These are phyloP conservation scores for Lycium ferocissimum DNA, from an alignment of 257 asterid genomes.

Conservation along the genomic window DNA sequence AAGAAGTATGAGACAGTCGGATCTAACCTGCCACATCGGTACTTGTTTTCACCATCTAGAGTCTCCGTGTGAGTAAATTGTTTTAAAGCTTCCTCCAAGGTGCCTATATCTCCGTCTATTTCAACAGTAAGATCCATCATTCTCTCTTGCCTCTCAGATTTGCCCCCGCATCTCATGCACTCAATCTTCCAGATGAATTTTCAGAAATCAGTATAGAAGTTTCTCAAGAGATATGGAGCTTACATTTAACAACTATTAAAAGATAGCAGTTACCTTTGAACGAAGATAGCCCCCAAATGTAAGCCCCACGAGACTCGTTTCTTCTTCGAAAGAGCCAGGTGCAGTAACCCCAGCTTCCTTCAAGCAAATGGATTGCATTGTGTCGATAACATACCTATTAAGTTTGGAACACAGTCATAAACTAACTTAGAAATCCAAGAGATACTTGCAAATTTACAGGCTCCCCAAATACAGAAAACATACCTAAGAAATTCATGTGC, in stretches of 20 bases:
- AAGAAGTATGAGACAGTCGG: not conserved
- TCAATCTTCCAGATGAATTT: conserved; percentile 57
- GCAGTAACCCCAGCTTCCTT: conserved; percentile 57
- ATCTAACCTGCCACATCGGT: conserved; percentile 76
- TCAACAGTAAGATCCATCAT: conserved; percentile 94
- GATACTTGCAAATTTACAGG: not conserved
- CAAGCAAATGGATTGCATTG: conserved; percentile 75
- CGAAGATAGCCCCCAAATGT: conserved; percentile 91
- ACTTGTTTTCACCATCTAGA: conserved; percentile 89
- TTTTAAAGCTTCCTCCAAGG: conserved; percentile 73
- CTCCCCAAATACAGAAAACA: conserved; percentile 29
- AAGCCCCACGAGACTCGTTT: conserved; percentile 73
- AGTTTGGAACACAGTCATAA: conserved; percentile 2
- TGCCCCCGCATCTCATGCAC: conserved; percentile 81
- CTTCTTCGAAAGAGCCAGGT: conserved; percentile 61
- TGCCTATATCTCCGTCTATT: conserved; percentile 77
- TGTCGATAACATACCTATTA: conserved; percentile 69
- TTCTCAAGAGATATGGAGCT: conserved; percentile 21
- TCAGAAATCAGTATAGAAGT: conserved; percentile 13
- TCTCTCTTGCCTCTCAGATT: conserved; percentile 71
- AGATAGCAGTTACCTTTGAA: conserved; percentile 65
- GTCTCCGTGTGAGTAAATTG: conserved; percentile 77
- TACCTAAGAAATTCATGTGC: conserved; percentile 94
- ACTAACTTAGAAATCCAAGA: conserved; percentile 20
- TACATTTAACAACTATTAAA: conserved; percentile 27